A percentile compares a stretch with the other conserved stretches of the same genome.
These are phyloP conservation scores for Colletotrichum siamense DNA, from an alignment of 2,329 filamentous ascomycete species.

Conservation along the genomic window DNA sequence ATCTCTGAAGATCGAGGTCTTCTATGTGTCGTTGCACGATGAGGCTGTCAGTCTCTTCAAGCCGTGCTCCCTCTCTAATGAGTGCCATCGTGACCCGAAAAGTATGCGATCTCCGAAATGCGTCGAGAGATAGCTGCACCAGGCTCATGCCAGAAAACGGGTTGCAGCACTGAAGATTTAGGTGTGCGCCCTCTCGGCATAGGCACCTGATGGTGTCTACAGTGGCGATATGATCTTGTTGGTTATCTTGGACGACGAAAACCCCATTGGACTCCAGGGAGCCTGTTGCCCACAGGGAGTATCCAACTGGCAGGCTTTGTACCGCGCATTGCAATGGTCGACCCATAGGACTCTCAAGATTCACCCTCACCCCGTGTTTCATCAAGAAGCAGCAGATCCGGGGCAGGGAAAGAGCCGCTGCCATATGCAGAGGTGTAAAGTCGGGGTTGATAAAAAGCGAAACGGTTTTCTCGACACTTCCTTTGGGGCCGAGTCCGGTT, in stretches of 20 bases:
- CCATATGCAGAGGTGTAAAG: background rate
- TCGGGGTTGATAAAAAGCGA: fast-evolving
- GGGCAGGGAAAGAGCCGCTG: background rate
- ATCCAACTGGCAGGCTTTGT: no score
- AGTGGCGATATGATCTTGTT: background rate
- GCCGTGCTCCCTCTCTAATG: background rate
- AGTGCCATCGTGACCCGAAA: background rate
- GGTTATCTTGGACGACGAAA: no score
- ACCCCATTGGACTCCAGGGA: no score
- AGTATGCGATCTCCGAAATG: background rate
- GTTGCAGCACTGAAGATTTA: fast-evolving
- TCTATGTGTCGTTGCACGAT: background rate
- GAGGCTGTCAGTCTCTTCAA: background rate
- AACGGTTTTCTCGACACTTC: background rate
- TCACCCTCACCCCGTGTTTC: background rate
- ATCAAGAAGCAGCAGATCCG: background rate
- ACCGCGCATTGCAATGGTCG: background rate
- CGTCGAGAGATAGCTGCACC: background rate
- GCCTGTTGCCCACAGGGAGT: no score
- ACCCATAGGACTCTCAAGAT: background rate
- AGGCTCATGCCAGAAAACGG: background rate
- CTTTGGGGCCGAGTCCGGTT: background rate
- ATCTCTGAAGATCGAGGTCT: background rate
- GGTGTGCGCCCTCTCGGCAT: background rate
- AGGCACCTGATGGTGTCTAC: background rate